These are phyloP conservation scores for Phytophthora agathidicida DNA, from an alignment of 352 stramenopile species.

Conservation along the genomic window DNA sequence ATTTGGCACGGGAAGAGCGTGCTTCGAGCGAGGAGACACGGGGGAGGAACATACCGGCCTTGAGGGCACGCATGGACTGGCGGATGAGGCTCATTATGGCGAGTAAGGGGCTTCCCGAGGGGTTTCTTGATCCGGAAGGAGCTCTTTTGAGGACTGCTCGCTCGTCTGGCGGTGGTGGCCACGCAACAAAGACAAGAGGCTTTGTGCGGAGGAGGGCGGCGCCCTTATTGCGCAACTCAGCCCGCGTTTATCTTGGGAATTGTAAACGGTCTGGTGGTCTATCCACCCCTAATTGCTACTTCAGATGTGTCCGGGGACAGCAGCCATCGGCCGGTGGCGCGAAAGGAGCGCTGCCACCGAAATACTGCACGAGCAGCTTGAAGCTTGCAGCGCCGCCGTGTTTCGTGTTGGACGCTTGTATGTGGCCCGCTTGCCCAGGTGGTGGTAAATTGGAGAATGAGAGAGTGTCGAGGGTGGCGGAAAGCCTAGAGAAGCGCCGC, in stretches of 20 bases:
- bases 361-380: background rate
- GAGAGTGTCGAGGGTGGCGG: background rate
- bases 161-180: conserved; percentile 27
- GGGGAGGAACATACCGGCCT: conserved; percentile 62
- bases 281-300: conserved; percentile 24
- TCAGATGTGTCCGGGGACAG: background rate
- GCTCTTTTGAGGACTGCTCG: conserved; percentile 43
- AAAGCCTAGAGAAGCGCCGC: too few species aligned
- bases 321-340: conserved; percentile 6
- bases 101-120: conserved; percentile 5
- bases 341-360: conserved; percentile 12
- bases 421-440: background rate
- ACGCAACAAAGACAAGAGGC: conserved; percentile 35
- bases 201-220: conserved; percentile 32
- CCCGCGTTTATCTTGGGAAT: background rate
- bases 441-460: conserved; percentile 29
- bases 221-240: conserved; percentile 20
- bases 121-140: conserved; percentile 35
- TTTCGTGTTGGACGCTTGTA: background rate
- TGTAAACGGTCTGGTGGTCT: conserved; percentile 24
- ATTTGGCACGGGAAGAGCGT: background rate
- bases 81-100: conserved; percentile 80
- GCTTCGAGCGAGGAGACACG: conserved; percentile 2
- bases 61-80: conserved; percentile 79
- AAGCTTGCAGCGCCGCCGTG: background rate